Base-by-base conservation (phyloP, 1,284 basidiomycete species). In the Cutaneotrichosporon sp. region DNA sequence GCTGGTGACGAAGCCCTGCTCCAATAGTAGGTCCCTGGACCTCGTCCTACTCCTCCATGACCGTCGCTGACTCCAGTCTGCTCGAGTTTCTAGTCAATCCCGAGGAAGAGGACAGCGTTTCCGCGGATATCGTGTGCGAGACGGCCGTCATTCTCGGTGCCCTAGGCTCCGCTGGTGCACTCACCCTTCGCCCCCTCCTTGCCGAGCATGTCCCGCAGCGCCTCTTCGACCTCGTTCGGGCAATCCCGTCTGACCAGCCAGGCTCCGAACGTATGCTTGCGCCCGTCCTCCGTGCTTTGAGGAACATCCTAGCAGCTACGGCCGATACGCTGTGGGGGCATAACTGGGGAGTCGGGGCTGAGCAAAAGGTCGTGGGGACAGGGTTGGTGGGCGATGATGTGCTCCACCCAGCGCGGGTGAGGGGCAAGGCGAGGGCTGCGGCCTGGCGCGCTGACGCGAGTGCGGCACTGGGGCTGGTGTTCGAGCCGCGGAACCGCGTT, bases 131-230 rank as follows among this genome's bases (percentile, higher is more conserved):
- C 14, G 58, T 72, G 19, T 64, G 60, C 43, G 72, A 75, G 57
- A 62, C 68, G 4, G 68, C 68, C 2, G 71, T 74, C 3, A 73
- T 75, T 39, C 51, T 75, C n/a, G 72, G 71, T n/a, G 63, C 74
- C 9, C 54, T 75, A 3, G 64, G 68, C 3, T 72, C 67, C 38
- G 71, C 71, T 11, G 71, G 72, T 19, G 49, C 64, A 2, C 55
- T 70, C 16, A 71, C 71, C 4, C 57, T 70, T 24, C 53, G 61
- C 11, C 66, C 70, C 1, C 57, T 71, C 3, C 57, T 72, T 2
- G 41, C 55, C 8, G 59, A 61, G 14, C 27, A 54, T 1, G 55
- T 64, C 1, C 68, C 70, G 2, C 41, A 52, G 2, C 48, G 53
- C 17, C 62, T 72, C 12, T 52, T 72, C 5, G 31, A 47, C 14